A percentile compares a stretch with the other conserved stretches of the same genome.
These are phyloP conservation scores for Boletus speciosus DNA, from an alignment of 768 basidiomycete species.

Conservation along the genomic window DNA sequence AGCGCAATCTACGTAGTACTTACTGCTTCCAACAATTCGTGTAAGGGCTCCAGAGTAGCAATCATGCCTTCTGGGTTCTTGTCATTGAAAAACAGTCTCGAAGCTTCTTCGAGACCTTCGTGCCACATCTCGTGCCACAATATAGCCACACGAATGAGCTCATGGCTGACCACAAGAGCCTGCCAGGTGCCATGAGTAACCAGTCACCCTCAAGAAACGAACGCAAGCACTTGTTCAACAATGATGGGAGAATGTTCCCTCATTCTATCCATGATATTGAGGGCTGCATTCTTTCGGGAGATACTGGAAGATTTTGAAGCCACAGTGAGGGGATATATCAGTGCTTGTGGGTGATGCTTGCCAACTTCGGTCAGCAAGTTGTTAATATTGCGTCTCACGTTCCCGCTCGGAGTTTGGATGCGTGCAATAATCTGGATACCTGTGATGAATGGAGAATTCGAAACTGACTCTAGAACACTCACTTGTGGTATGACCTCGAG, in stretches of 20 bases:
- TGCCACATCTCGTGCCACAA: slow-evolving; percentile 99
- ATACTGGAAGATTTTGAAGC: slow-evolving; percentile 93
- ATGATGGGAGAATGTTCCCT: slow-evolving; percentile 83
- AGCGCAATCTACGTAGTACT: slow-evolving; percentile 20
- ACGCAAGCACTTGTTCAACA: slow-evolving; percentile 71
- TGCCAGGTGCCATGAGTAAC: slow-evolving; percentile 27
- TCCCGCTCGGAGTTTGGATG: slow-evolving; percentile 88
- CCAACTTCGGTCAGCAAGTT: slow-evolving; percentile 88
- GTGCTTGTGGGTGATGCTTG: slow-evolving; percentile 93
- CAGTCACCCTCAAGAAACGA: background rate
- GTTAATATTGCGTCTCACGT: slow-evolving; percentile 87
- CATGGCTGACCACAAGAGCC: slow-evolving; percentile 86
- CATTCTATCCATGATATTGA: slow-evolving; percentile 89
- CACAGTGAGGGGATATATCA: slow-evolving; percentile 94
- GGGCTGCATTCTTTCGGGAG: slow-evolving; percentile 77
- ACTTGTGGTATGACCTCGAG: slow-evolving; percentile 98
- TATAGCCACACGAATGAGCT: slow-evolving; percentile 95
- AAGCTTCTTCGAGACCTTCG: slow-evolving; percentile 96
- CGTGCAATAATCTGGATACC: slow-evolving; percentile 85
- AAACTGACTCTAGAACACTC: slow-evolving; percentile 9
- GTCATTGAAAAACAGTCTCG: slow-evolving; percentile 93
- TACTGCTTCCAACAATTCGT: slow-evolving; percentile 86
- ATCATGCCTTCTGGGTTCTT: slow-evolving; percentile 98
- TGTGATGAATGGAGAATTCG: background rate
- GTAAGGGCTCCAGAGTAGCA: slow-evolving; percentile 83